These are phyloP conservation scores for Saprolegnia parasitica DNA, from an alignment of 352 stramenopile species.

Conservation along the genomic window DNA sequence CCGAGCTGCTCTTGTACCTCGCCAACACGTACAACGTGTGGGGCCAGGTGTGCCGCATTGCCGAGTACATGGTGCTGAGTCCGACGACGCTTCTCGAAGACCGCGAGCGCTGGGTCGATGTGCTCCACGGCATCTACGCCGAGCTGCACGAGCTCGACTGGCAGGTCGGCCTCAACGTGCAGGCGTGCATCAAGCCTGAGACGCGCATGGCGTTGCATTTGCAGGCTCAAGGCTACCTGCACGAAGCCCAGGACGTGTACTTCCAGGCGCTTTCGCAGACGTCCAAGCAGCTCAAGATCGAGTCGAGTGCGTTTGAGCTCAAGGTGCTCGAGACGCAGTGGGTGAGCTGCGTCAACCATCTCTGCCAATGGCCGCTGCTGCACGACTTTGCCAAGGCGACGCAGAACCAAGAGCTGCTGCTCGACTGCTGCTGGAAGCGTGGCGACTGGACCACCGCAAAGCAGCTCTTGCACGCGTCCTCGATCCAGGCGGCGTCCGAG, in stretches of 20 bases:
- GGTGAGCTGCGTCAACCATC: constrained; percentile 87
- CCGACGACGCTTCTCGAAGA: constrained; percentile 57
- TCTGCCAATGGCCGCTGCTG: constrained; percentile 91
- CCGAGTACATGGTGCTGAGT: constrained; percentile 81
- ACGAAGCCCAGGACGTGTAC: constrained; percentile 86
- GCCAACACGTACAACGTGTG: constrained; percentile 81
- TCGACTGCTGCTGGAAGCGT: constrained; percentile 92
- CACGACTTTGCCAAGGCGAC: constrained; percentile 89
- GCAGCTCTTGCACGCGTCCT: constrained; percentile 45
- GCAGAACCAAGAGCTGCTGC: constrained; percentile 87
- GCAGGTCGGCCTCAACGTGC: constrained; percentile 66
- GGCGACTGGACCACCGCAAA: constrained; percentile 86
- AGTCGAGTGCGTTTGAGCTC: constrained; percentile 83
- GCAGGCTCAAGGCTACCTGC: constrained; percentile 74
- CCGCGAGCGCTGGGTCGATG: constrained; percentile 79
- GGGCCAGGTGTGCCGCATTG: constrained; percentile 60
- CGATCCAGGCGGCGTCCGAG: constrained; percentile 41
- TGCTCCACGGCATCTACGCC: constrained; percentile 81
- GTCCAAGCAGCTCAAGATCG: constrained; percentile 62
- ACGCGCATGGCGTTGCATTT: constrained; percentile 68
- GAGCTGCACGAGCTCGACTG: constrained; percentile 81
- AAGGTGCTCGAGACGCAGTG: constrained; percentile 86
- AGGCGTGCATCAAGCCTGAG: constrained; percentile 70
- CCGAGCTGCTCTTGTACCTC: constrained; percentile 79
- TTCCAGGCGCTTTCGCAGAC: constrained; percentile 77